Evolutionary conservation across 2,329 filamentous ascomycete species (phyloP).

Genomic region (Colletotrichum higginsianum): DNA sequence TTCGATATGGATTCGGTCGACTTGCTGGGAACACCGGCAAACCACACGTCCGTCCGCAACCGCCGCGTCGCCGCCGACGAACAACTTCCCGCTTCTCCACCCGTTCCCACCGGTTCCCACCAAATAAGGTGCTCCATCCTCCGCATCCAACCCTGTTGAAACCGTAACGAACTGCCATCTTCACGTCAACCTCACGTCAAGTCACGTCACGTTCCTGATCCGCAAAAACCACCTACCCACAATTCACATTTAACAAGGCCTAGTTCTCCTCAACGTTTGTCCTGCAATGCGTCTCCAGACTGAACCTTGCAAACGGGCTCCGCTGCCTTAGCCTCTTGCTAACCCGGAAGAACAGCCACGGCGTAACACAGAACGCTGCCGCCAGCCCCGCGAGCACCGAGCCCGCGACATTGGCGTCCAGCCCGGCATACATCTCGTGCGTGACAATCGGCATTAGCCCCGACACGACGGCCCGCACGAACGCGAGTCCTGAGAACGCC

Average conservation of each 20-base stretch:
- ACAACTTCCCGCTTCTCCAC: conserved; percentile 31
- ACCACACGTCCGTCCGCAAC: conserved; percentile 32
- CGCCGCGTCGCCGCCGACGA: not conserved
- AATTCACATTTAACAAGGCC: not conserved
- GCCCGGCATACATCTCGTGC: conserved; percentile 44
- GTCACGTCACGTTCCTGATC: conserved; percentile 10
- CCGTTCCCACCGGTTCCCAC: conserved; percentile 41
- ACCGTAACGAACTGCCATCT: conserved; percentile 24
- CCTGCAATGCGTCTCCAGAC: conserved; percentile 43
- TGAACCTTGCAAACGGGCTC: conserved; percentile 47
- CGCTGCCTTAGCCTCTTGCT: conserved; percentile 44
- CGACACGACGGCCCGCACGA: conserved; percentile 46
- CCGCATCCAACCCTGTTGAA: conserved; percentile 35
- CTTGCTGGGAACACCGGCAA: conserved; percentile 4
- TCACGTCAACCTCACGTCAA: conserved; percentile 15
- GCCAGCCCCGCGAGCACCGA: conserved; percentile 46
- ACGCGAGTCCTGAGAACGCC: conserved; percentile 46
- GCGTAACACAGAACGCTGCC: conserved; percentile 42
- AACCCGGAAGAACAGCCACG: conserved; percentile 45
- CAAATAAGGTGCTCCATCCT: conserved; percentile 35
- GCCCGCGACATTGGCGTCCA: conserved; percentile 46
- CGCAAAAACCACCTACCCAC: not conserved
- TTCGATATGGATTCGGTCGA: not conserved
- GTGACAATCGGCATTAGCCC: conserved; percentile 47
- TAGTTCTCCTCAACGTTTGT: conserved; percentile 43